These are phyloP conservation scores for Xylaria hypoxylon DNA, from an alignment of 2,329 filamentous ascomycete genomes.

Conservation along the genomic window DNA sequence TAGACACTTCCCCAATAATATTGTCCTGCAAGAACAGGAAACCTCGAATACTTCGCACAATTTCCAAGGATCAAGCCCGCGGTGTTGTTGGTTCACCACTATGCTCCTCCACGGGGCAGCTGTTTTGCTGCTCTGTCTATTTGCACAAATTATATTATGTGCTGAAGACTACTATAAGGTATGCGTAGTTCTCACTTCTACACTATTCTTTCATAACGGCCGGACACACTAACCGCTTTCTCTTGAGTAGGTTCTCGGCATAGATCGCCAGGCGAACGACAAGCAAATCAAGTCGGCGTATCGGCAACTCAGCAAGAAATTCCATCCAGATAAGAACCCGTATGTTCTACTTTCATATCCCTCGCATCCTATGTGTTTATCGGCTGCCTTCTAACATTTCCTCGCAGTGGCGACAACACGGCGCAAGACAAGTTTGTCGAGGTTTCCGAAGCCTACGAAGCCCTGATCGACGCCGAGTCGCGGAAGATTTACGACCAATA, in stretches of 20 bases:
- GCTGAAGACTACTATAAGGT: conserved; percentile 85
- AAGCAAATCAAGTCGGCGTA: conserved; percentile 95
- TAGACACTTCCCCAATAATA: neutral
- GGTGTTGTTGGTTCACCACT: conserved; percentile 46
- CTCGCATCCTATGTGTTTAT: conserved; percentile 5
- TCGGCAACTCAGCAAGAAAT: conserved; percentile 91
- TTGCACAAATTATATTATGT: conserved; percentile 67
- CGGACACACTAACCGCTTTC: conserved; percentile 20
- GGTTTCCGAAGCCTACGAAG: conserved; percentile 95
- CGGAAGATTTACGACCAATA: conserved; percentile 94
- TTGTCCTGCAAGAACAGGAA: neutral
- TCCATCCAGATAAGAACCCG: conserved; percentile 98
- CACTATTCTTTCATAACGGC: neutral
- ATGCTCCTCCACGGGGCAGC: conserved; percentile 66
- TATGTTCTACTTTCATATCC: conserved; percentile 59
- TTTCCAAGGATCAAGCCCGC: neutral
- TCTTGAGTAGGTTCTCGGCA: conserved; percentile 74
- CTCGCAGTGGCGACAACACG: conserved; percentile 74
- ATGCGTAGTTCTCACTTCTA: conserved; percentile 34
- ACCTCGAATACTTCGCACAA: neutral
- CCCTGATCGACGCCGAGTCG: conserved; percentile 81
- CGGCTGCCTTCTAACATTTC: conserved; percentile 22
- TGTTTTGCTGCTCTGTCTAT: conserved; percentile 63
- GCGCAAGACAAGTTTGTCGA: conserved; percentile 93
- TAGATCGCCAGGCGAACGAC: conserved; percentile 83